phyloP scores from a whole-genome alignment of 2,329 filamentous ascomycete genomes.

The Pseudocercospora musae region DNA sequence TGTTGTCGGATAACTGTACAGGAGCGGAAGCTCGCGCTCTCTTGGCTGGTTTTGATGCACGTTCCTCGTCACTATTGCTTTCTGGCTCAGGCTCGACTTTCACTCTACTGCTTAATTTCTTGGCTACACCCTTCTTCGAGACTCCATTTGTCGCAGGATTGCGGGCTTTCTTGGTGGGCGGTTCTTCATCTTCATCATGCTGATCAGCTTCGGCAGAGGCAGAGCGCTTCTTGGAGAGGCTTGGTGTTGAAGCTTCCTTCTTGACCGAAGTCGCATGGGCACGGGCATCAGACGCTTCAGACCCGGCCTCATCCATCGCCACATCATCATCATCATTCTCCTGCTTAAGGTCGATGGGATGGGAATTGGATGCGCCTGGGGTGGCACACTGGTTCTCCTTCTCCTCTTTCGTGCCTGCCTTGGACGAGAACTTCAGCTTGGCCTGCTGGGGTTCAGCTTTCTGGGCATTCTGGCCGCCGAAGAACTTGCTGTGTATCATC shows the following conservation, averaged over 20 bases:
- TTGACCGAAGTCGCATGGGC: conserved; percentile 18
- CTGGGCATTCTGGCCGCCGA: conserved; percentile 62
- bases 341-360: conserved; percentile 20
- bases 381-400: conserved; percentile 8
- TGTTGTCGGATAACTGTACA: conserved; percentile 7
- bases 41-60: conserved; percentile 8
- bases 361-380: conserved; percentile 16
- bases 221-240: conserved; percentile 30
- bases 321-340: conserved; percentile 34
- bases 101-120: conserved; percentile 19
- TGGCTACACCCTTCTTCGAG: conserved; percentile 28
- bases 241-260: conserved; percentile 19
- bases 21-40: conserved; percentile 1
- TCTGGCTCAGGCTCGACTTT: conserved; percentile 11
- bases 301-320: conserved; percentile 27
- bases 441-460: conserved; percentile 67
- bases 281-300: conserved; percentile 26
- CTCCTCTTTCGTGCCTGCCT: conserved; percentile 24
- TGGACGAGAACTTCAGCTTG: conserved; percentile 67
- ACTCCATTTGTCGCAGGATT: conserved; percentile 22
- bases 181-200: conserved; percentile 33
- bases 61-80: conserved; percentile 6
- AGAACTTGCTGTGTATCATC: conserved; percentile 69
- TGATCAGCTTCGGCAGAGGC: conserved; percentile 24
- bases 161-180: conserved; percentile 37